Conservation (phyloP, 768 basidiomycete genomes). For the Agrocybe pediades region DNA sequence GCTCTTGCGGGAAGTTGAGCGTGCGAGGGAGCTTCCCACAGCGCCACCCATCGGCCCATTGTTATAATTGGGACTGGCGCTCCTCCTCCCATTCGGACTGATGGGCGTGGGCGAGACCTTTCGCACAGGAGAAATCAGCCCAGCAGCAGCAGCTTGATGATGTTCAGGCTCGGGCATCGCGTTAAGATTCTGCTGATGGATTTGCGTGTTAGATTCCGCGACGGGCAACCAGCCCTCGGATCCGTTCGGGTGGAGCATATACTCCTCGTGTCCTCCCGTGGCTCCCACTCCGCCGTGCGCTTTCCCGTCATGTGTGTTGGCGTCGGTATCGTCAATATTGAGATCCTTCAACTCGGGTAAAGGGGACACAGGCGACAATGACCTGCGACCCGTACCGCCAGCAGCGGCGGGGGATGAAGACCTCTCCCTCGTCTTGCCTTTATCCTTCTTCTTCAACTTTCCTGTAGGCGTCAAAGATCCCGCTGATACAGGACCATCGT, state of each 20-base stretch:
- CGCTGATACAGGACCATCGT: neutral
- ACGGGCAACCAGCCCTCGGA: conserved; percentile 30
- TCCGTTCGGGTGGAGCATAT: conserved; percentile 21
- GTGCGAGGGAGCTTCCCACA: conserved; percentile 17
- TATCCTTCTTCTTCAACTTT: too few relatives aligned
- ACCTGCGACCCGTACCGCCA: neutral
- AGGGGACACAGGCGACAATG: neutral
- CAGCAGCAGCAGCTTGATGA: neutral
- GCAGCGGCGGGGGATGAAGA: neutral
- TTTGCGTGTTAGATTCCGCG: conserved; percentile 4
- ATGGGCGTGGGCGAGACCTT: conserved; percentile 1
- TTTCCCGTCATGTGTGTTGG: neutral
- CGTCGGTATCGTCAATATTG: neutral
- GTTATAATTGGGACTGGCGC: too few relatives aligned
- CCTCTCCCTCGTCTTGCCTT: neutral
- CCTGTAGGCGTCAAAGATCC: neutral
- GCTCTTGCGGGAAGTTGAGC: conserved; percentile 30
- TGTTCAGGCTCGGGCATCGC: neutral
- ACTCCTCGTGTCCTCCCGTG: neutral
- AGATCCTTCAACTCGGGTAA: neutral
- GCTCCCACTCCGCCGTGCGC: neutral
- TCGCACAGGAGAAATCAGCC: neutral
- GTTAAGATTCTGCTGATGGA: neutral
- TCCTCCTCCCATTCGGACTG: too few relatives aligned
- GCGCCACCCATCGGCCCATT: too few relatives aligned